phyloP scores from a whole-genome alignment of 1,139 yeast species.

The Yamadazyma aaseri region DNA sequence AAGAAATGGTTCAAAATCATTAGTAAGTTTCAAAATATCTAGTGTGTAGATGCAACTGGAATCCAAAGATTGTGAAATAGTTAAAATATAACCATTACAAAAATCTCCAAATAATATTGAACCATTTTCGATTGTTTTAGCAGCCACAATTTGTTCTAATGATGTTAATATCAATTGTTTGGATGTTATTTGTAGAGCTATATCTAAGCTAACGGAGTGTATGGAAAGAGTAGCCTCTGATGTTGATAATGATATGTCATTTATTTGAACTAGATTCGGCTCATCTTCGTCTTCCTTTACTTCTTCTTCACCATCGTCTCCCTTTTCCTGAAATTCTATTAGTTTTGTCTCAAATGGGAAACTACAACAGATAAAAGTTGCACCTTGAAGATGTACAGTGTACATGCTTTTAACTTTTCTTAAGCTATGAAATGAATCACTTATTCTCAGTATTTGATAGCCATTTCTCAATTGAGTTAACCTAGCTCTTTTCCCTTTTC shows the following conservation, averaged over 20 bases:
- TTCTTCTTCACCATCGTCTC: too few species aligned
- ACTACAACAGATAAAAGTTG: constrained; percentile 31
- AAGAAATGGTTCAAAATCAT: constrained; percentile 4
- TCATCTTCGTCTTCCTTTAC: too few species aligned
- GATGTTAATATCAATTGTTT: constrained; percentile 24
- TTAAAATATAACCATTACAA: constrained; percentile 12
- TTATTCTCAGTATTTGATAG: constrained; percentile 25
- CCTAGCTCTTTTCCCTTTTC: constrained; percentile 37
- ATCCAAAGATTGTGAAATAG: constrained; percentile 16
- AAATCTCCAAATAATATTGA: constrained; percentile 18
- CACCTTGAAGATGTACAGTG: constrained; percentile 16
- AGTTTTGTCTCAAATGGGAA: constrained; percentile 39
- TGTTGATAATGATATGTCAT: constrained; percentile 15
- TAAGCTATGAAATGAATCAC: constrained; percentile 28
- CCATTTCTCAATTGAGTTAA: constrained; percentile 43
- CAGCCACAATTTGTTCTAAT: constrained; percentile 12
- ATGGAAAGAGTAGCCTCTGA: constrained; percentile 10
- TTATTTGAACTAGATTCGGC: constrained; percentile 27
- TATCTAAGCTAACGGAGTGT: constrained; percentile 7
- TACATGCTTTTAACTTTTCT: constrained; percentile 25
- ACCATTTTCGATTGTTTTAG: constrained; percentile 10
- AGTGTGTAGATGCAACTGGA: neutral
- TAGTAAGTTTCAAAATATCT: constrained; percentile 4
- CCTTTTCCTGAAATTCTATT: constrained; percentile 25
- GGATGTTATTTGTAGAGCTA: constrained; percentile 28